These are phyloP conservation scores for Streptanthus diversifolius DNA, from an alignment of 345 rosid genomes.

Conservation along the genomic window DNA sequence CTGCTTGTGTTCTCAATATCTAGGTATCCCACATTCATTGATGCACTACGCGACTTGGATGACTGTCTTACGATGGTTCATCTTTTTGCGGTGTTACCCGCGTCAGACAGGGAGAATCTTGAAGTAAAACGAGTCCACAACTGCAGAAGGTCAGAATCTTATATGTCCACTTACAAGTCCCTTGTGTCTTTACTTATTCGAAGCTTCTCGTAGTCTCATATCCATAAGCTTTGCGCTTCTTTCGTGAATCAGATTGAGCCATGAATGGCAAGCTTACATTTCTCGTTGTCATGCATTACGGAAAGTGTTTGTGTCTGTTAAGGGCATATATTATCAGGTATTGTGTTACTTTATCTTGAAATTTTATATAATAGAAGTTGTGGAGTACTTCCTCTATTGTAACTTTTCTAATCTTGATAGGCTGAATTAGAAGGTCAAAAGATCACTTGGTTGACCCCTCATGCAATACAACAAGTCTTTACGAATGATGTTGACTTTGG, in stretches of 20 bases:
- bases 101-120: conserved; percentile 68
- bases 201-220: neutral
- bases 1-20: conserved; percentile 19
- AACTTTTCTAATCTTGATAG: conserved; percentile 40
- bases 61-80: conserved; percentile 91
- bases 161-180: neutral
- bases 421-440: conserved; percentile 96
- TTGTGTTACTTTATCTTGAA: neutral
- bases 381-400: neutral
- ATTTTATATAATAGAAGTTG: neutral
- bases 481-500: conserved; percentile 84
- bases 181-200: neutral
- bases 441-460: conserved; percentile 94
- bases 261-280: conserved; percentile 95
- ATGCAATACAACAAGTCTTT: conserved; percentile 86
- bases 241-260: conserved; percentile 63
- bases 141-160: conserved; percentile 62
- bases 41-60: conserved; percentile 93
- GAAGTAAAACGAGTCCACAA: conserved; percentile 73
- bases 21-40: conserved; percentile 84
- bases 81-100: conserved; percentile 91
- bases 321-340: conserved; percentile 98
- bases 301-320: conserved; percentile 83
- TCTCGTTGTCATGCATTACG: conserved; percentile 74
- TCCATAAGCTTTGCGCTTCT: neutral